Evolutionary conservation across 1,139 yeast genomes (phyloP).

Genomic region (Blastobotrys raffinosifermentans): DNA sequence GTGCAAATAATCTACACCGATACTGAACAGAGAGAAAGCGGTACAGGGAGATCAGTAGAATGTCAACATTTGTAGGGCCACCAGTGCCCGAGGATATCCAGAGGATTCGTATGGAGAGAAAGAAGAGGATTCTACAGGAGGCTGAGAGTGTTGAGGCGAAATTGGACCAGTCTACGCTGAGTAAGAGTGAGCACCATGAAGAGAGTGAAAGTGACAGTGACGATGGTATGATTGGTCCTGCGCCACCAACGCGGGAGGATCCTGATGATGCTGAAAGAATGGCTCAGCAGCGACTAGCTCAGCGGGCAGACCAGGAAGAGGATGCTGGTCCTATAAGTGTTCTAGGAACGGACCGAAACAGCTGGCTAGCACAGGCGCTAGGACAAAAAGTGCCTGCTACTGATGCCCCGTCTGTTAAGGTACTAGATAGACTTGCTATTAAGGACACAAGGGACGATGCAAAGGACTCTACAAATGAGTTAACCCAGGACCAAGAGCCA

Average conservation of each 20-base stretch:
- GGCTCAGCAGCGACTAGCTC: conserved; percentile 5
- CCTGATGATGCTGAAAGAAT: conserved; percentile 4
- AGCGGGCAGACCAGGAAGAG: conserved; percentile 1
- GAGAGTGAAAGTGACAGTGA: conserved; percentile 7
- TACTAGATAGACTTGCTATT: too few species aligned
- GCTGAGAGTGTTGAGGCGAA: background rate
- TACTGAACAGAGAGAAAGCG: too few species aligned
- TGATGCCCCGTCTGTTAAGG: too few species aligned
- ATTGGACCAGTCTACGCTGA: background rate
- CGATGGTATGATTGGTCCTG: conserved; percentile 5
- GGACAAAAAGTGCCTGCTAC: conserved; percentile 2
- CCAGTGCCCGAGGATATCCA: conserved; percentile 13
- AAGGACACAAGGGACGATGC: too few species aligned
- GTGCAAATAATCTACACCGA: too few species aligned
- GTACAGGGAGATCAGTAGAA: too few species aligned
- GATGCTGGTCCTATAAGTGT: background rate
- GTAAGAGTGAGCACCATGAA: background rate
- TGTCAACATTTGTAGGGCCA: conserved; percentile 8
- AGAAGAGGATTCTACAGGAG: background rate
- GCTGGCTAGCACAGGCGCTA: conserved; percentile 7
- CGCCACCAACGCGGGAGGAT: conserved; percentile 1
- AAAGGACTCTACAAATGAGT: too few species aligned
- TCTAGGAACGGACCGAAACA: background rate
- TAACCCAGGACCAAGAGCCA: background rate
- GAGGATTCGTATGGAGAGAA: conserved; percentile 6